Conservation (phyloP, 371 early-diverging fungal genomes). For the Capniomyces stellatus region DNA sequence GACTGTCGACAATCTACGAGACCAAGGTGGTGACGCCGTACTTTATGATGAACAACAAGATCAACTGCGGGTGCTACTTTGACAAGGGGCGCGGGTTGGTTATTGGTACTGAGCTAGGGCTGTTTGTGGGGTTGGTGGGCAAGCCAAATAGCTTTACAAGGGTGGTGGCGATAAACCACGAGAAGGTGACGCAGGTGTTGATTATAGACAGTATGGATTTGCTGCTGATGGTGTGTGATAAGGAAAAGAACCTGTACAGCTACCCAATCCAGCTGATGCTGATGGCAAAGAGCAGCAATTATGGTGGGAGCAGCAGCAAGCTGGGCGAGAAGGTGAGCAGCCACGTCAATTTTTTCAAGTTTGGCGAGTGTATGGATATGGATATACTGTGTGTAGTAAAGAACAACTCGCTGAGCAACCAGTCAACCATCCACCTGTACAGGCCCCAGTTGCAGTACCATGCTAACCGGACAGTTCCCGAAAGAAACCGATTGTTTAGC, state of each 20-base stretch:
- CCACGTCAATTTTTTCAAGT: constrained; percentile 66
- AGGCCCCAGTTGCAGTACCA: constrained; percentile 6
- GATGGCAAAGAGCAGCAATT: constrained; percentile 3
- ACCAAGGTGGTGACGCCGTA: constrained; percentile 25
- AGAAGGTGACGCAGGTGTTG: constrained; percentile 72
- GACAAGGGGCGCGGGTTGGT: constrained; percentile 45
- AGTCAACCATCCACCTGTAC: constrained; percentile 23
- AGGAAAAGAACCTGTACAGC: constrained; percentile 55
- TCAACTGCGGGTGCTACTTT: constrained; percentile 54
- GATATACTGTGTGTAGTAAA: constrained; percentile 40
- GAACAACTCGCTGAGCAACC: constrained; percentile 23
- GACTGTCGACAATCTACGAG: too few relatives aligned
- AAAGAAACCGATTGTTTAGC: constrained; percentile 7
- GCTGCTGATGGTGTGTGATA: constrained; percentile 56
- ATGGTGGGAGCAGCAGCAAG: not conserved
- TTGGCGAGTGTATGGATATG: constrained; percentile 47
- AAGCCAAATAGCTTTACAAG: constrained; percentile 17
- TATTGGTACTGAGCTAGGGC: constrained; percentile 70
- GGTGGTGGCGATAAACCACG: constrained; percentile 44
- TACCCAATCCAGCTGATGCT: constrained; percentile 44
- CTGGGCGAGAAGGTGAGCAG: constrained; percentile 47
- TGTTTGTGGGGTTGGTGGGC: constrained; percentile 36
- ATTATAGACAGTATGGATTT: constrained; percentile 51
- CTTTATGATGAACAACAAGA: constrained; percentile 32
- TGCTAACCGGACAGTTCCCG: constrained; percentile 3